A percentile compares a stretch with the other conserved stretches of the same genome.
phyloP scores from a whole-genome alignment of 441 rosid genomes.

The Mallotus japonicus region DNA sequence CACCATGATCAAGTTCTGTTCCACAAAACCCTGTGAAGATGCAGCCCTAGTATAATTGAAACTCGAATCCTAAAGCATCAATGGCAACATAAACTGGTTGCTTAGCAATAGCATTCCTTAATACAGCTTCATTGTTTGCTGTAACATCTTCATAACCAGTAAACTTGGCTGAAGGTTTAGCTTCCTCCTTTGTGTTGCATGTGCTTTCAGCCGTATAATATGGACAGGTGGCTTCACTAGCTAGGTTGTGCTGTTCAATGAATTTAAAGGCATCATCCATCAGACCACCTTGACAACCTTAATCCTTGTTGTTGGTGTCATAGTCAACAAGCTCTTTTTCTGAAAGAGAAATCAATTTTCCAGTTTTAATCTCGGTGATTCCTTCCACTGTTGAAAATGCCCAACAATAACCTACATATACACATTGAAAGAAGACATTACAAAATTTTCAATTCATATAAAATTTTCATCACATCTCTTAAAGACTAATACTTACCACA shows the following conservation, averaged over 20 bases:
- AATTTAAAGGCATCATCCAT: slow-evolving; percentile 71
- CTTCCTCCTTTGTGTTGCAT: slow-evolving; percentile 41
- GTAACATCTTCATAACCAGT: slow-evolving; percentile 68
- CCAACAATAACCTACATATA: slow-evolving; percentile 46
- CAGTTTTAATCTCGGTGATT: slow-evolving; percentile 50
- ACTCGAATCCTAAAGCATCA: slow-evolving; percentile 56
- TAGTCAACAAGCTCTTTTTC: slow-evolving; percentile 75
- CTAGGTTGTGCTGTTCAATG: slow-evolving; percentile 55
- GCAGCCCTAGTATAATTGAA: slow-evolving; percentile 71
- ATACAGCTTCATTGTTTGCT: slow-evolving; percentile 53
- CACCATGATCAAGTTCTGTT: slow-evolving; percentile 59
- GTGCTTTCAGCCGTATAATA: slow-evolving; percentile 37
- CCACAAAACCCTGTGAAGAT: slow-evolving; percentile 65
- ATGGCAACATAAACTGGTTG: slow-evolving; percentile 79
- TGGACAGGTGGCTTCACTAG: slow-evolving; percentile 54
- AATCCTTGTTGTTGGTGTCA: slow-evolving; percentile 47
- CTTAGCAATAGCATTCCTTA: slow-evolving; percentile 55
- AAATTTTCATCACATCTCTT: neutral
- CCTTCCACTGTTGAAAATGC: slow-evolving; percentile 81
- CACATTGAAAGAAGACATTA: neutral
- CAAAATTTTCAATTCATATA: neutral
- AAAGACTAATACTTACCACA: slow-evolving; percentile 42
- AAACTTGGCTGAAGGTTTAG: slow-evolving; percentile 36
- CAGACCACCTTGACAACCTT: slow-evolving; percentile 74
- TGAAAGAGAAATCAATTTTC: slow-evolving; percentile 50